Evolutionary conservation across 2,329 filamentous ascomycete species (phyloP).

Genomic region (Aspergillus floridensis): DNA sequence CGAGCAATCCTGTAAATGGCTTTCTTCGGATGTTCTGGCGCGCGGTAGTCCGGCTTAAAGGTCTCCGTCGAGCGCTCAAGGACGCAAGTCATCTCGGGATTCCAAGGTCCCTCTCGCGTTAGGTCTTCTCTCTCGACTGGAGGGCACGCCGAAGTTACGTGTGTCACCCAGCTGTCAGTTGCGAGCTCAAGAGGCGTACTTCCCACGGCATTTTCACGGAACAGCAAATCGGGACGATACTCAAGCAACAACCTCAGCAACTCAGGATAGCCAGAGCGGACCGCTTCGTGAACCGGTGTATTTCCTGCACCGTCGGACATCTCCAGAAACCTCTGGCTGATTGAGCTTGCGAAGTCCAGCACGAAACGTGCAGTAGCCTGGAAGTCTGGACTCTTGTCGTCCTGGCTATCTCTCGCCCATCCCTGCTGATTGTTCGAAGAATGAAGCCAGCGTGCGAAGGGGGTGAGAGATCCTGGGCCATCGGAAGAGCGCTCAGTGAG

Average conservation of each 20-base stretch:
- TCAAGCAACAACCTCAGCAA: conserved; percentile 55
- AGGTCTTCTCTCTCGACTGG: background rate
- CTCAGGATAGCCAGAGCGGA: conserved; percentile 51
- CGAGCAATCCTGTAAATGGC: conserved; percentile 40
- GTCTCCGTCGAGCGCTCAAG: conserved; percentile 1
- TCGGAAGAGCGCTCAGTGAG: conserved; percentile 31
- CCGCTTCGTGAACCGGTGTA: conserved; percentile 40
- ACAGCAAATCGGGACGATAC: conserved; percentile 58
- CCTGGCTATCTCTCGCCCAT: background rate
- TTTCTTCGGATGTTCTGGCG: conserved; percentile 5
- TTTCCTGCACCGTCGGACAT: conserved; percentile 46
- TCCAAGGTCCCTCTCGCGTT: background rate
- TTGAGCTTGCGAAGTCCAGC: conserved; percentile 51
- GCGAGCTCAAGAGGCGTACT: conserved; percentile 64
- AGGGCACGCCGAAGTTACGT: conserved; percentile 17
- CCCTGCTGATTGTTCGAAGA: background rate
- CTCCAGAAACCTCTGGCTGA: conserved; percentile 44
- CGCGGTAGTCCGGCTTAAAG: conserved; percentile 11
- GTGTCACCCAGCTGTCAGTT: conserved; percentile 26
- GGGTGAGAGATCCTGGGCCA: conserved; percentile 28
- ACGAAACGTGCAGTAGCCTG: conserved; percentile 6
- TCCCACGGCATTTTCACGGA: conserved; percentile 73
- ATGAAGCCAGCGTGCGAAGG: conserved; percentile 60
- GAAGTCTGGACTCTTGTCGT: background rate
- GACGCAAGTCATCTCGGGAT: background rate